Conservation (phyloP, 768 basidiomycete species). For the Rhodocollybia butyracea region DNA sequence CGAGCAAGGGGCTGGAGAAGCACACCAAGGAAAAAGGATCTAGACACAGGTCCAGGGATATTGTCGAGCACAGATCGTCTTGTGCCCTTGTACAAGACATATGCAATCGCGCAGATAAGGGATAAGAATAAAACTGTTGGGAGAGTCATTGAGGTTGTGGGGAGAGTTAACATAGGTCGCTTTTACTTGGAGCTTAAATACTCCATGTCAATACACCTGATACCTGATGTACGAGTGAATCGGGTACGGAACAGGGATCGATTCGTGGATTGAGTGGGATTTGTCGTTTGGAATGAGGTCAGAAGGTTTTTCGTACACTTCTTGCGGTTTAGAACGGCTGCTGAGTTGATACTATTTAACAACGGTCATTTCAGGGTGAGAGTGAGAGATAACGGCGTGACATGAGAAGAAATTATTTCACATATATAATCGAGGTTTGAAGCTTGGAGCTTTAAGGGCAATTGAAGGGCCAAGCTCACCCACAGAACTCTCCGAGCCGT, state of each 20-base stretch:
- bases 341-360: neutral
- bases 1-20: neutral
- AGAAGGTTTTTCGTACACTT: neutral
- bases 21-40: neutral
- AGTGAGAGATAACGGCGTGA: neutral
- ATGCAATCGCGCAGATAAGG: neutral
- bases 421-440: too few species aligned
- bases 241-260: neutral
- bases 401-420: neutral
- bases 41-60: slow-evolving; percentile 4
- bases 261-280: neutral
- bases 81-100: neutral
- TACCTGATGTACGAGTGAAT: neutral
- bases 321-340: slow-evolving; percentile 2
- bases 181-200: neutral
- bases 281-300: slow-evolving; percentile 1
- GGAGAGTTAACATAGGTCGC: neutral
- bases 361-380: too few species aligned
- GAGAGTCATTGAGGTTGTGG: neutral
- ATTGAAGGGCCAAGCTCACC: too few species aligned
- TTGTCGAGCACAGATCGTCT: neutral
- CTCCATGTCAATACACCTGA: neutral
- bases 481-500: too few species aligned
- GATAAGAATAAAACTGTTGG: neutral
- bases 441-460: too few species aligned